phyloP scores from a whole-genome alignment of 805 yeast species.

The Monosporozyma siamensis region DNA sequence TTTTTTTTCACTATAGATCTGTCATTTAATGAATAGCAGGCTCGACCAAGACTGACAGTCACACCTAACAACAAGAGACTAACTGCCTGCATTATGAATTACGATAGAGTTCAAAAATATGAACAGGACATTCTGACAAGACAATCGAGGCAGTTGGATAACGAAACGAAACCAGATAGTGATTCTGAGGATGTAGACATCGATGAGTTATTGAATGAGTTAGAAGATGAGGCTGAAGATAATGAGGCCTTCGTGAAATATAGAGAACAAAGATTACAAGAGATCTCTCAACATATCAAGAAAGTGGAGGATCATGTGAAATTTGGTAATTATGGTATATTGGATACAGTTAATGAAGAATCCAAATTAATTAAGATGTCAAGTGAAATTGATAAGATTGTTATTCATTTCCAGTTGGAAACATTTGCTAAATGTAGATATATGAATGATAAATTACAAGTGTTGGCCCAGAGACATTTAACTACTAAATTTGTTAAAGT shows the following conservation, averaged over 20 bases:
- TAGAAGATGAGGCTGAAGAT: conserved; percentile 39
- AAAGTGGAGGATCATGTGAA: conserved; percentile 29
- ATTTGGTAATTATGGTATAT: conserved; percentile 36
- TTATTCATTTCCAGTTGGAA: conserved; percentile 58
- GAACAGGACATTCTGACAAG: conserved; percentile 1
- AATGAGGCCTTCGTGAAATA: conserved; percentile 42
- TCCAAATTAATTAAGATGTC: conserved; percentile 47
- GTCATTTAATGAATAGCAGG: not conserved
- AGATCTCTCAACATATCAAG: conserved; percentile 38
- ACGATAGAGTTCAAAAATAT: not conserved
- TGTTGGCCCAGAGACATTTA: conserved; percentile 50
- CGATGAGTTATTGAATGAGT: conserved; percentile 37
- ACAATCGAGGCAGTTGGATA: not conserved
- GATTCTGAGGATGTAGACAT: conserved; percentile 24
- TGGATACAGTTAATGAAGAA: conserved; percentile 40
- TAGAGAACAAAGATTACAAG: conserved; percentile 55
- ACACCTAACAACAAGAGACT: too few relatives aligned
- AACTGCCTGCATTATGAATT: not conserved
- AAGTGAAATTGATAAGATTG: conserved; percentile 33
- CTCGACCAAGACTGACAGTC: too few relatives aligned
- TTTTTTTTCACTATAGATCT: too few relatives aligned
- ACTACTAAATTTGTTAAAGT: conserved; percentile 44
- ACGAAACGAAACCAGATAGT: not conserved
- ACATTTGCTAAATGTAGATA: conserved; percentile 49
- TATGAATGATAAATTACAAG: conserved; percentile 41